Percentiles rank a stretch among this genome's conserved stretches.
Conservation (phyloP, 78 protist genomes). For the Dictyostelium citrinum region DNA sequence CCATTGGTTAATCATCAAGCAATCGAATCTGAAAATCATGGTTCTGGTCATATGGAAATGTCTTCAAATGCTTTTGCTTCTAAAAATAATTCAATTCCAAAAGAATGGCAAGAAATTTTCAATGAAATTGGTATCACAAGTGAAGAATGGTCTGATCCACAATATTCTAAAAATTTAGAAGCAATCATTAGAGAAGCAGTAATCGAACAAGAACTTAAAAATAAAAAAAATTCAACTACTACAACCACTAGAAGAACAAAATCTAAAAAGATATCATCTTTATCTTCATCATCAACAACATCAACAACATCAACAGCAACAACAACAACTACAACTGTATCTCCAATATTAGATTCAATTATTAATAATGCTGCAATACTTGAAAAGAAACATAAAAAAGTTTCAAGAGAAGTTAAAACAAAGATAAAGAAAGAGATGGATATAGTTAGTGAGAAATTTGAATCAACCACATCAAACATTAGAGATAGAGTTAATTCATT, state of each 20-base stretch:
- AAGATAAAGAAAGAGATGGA: not conserved
- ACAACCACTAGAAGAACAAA: not conserved
- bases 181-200: constrained; percentile 1
- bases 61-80: not conserved
- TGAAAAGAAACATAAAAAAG: not conserved
- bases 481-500: not conserved
- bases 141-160: constrained; percentile 33
- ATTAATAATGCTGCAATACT: not conserved
- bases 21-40: not conserved
- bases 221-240: not conserved
- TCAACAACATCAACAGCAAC: not conserved
- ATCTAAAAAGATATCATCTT: not conserved
- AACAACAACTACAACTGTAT: no score
- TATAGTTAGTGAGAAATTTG: not conserved
- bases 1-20: not conserved
- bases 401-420: not conserved
- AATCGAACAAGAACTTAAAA: not conserved
- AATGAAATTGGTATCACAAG: constrained; percentile 49
- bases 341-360: not conserved
- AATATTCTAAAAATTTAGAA: not conserved
- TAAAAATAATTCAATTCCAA: not conserved
- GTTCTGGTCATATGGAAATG: constrained; percentile 39
- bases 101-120: constrained; percentile 52
- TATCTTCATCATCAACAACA: not conserved
- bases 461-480: not conserved